Percentiles rank a stretch among this genome's conserved stretches.
phyloP scores from a whole-genome alignment of 2,329 filamentous ascomycete species.

The Aspergillus neotritici region DNA sequence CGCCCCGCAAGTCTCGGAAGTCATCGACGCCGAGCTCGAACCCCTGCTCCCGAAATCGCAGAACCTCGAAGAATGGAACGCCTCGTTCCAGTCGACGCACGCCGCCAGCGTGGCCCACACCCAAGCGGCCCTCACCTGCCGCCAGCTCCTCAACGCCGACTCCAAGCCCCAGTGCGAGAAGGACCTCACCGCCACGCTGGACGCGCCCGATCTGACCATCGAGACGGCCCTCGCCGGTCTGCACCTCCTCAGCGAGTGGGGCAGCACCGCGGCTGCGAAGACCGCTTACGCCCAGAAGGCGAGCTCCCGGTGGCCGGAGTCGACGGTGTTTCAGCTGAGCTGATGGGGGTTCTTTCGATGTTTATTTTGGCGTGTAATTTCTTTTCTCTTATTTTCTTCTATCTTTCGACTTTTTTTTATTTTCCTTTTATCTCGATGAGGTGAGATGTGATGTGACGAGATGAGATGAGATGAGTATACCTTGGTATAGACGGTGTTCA shows the following conservation, averaged over 20 bases:
- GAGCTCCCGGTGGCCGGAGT: conserved; percentile 37
- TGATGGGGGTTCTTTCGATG: conserved; percentile 8
- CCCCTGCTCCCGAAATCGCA: conserved; percentile 51
- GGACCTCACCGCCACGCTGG: conserved; percentile 56
- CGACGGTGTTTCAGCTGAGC: conserved; percentile 31
- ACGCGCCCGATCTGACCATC: conserved; percentile 47
- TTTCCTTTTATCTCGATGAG: neutral
- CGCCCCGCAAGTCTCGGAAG: conserved; percentile 59
- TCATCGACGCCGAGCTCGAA: conserved; percentile 64
- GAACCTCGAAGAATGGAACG: conserved; percentile 60
- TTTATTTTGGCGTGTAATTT: too few relatives aligned
- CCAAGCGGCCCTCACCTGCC: conserved; percentile 58
- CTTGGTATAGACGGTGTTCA: too few relatives aligned
- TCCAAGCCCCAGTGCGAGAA: conserved; percentile 55
- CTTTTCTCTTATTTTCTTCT: neutral
- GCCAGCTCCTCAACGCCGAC: conserved; percentile 53
- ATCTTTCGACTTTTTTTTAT: neutral
- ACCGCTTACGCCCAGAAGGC: conserved; percentile 45
- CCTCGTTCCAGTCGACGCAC: conserved; percentile 59
- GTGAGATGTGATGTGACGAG: too few relatives aligned
- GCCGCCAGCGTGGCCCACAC: conserved; percentile 57
- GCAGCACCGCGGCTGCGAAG: conserved; percentile 45
- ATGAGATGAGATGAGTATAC: too few relatives aligned
- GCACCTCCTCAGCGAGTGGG: conserved; percentile 47
- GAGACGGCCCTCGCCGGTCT: conserved; percentile 55